A percentile compares a stretch with the other conserved stretches of the same genome.
These are phyloP conservation scores for Arabis alpina DNA, from an alignment of 345 rosid species.

Conservation along the genomic window DNA sequence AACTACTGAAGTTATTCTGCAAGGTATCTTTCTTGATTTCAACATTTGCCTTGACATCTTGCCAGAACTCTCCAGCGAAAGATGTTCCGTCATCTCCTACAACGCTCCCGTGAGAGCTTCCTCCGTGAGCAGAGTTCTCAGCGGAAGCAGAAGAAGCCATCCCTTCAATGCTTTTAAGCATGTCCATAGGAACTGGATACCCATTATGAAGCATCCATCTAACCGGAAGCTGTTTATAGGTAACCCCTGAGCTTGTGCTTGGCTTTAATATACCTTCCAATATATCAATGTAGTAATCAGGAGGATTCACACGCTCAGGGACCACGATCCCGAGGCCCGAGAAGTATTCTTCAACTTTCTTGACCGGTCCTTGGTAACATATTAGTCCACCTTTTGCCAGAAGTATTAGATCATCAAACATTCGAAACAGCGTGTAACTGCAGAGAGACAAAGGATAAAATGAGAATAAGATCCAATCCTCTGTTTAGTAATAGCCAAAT, in stretches of 20 bases:
- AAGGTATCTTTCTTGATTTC: slow-evolving; percentile 66
- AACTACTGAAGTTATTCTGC: slow-evolving; percentile 51
- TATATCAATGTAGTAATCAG: slow-evolving; percentile 96
- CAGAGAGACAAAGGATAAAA: slow-evolving; percentile 23
- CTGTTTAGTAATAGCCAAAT: background rate
- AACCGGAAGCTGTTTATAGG: slow-evolving; percentile 78
- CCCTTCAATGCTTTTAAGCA: slow-evolving; percentile 71
- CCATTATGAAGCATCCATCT: slow-evolving; percentile 99
- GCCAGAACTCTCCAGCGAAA: slow-evolving; percentile 86
- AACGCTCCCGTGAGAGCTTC: slow-evolving; percentile 51
- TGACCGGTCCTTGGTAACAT: slow-evolving; percentile 93
- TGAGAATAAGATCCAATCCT: slow-evolving; percentile 15
- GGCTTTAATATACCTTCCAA: slow-evolving; percentile 90
- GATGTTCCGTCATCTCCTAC: slow-evolving; percentile 56
- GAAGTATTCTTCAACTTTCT: slow-evolving; percentile 93
- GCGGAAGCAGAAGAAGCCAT: slow-evolving; percentile 47
- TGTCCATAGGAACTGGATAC: slow-evolving; percentile 84
- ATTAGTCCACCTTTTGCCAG: slow-evolving; percentile 94
- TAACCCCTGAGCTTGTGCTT: slow-evolving; percentile 61
- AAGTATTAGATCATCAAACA: slow-evolving; percentile 98
- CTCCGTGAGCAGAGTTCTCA: slow-evolving; percentile 64
- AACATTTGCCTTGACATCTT: slow-evolving; percentile 69
- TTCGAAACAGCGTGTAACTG: slow-evolving; percentile 86
- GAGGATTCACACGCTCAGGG: slow-evolving; percentile 94
- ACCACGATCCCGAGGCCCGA: slow-evolving; percentile 73